Evolutionary conservation across 257 asterid genomes (phyloP).

Genomic region (Echites panduratus): DNA sequence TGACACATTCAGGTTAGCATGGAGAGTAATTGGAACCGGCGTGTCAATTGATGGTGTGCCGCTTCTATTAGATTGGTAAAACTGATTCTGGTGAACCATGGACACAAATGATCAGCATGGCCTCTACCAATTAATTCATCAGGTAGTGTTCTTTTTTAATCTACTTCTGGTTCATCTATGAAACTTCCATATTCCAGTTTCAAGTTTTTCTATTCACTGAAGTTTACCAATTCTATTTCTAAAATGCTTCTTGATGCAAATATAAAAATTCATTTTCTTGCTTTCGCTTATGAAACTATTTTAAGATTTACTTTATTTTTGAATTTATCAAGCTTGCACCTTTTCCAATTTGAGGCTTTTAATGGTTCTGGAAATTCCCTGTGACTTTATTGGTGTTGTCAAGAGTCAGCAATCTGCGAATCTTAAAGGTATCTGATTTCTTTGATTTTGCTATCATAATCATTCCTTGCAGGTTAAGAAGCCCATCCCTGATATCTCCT

Average conservation of each 20-base stretch:
- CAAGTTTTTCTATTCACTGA: background rate
- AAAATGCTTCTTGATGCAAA: background rate
- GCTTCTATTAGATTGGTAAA: conserved; percentile 92
- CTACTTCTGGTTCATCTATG: background rate
- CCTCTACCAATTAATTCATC: conserved; percentile 99
- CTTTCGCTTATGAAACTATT: background rate
- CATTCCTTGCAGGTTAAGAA: conserved; percentile 12
- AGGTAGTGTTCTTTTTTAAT: conserved; percentile 39
- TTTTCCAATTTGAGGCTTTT: conserved; percentile 1
- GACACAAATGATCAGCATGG: conserved; percentile 93
- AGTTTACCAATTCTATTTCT: background rate
- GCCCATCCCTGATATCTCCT: background rate
- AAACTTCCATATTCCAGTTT: background rate
- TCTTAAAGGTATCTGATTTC: conserved; percentile 51
- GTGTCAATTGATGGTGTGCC: conserved; percentile 93
- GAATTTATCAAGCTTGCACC: background rate
- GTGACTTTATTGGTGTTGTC: conserved; percentile 94
- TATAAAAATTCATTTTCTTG: background rate
- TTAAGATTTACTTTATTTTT: background rate
- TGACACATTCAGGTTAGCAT: conserved; percentile 69
- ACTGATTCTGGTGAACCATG: conserved; percentile 99
- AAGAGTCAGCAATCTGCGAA: conserved; percentile 94
- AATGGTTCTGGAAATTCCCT: conserved; percentile 39
- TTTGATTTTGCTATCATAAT: background rate
- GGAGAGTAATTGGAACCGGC: conserved; percentile 99